These are phyloP conservation scores for Phytophthora quininea DNA, from an alignment of 352 stramenopile species.

Conservation along the genomic window DNA sequence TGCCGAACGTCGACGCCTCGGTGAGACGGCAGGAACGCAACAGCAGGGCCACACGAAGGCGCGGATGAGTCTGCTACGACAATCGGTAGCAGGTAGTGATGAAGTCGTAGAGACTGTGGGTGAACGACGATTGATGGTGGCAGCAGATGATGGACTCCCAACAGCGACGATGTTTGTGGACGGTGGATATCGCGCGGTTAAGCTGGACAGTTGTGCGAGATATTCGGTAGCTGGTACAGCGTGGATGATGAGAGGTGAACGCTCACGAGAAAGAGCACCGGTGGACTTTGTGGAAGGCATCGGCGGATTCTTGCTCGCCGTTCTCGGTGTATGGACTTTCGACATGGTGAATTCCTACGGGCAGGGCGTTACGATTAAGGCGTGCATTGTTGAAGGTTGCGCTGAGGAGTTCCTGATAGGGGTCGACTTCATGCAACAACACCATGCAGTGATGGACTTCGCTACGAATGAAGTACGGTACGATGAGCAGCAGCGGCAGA, in stretches of 20 bases:
- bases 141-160: not conserved
- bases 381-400: constrained; percentile 1
- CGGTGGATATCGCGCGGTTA: not conserved
- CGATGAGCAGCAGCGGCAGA: not conserved
- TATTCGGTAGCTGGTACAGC: not conserved
- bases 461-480: not conserved
- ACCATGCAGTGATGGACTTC: constrained; percentile 3
- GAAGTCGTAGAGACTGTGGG: not conserved
- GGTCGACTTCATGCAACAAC: not conserved
- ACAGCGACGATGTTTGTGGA: not conserved
- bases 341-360: not conserved
- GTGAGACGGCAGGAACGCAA: not conserved
- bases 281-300: constrained; percentile 1
- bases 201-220: not conserved
- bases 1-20: not conserved
- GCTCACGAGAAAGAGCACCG: not conserved
- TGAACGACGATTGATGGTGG: not conserved
- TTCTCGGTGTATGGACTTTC: constrained; percentile 1
- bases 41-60: not conserved
- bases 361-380: not conserved
- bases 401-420: constrained; percentile 10
- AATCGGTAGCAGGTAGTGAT: not conserved
- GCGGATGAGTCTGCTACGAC: not conserved
- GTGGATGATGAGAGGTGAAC: not conserved
- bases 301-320: constrained; percentile 2